These are phyloP conservation scores for Leccinellum luteum DNA, from an alignment of 768 basidiomycete species.

Conservation along the genomic window DNA sequence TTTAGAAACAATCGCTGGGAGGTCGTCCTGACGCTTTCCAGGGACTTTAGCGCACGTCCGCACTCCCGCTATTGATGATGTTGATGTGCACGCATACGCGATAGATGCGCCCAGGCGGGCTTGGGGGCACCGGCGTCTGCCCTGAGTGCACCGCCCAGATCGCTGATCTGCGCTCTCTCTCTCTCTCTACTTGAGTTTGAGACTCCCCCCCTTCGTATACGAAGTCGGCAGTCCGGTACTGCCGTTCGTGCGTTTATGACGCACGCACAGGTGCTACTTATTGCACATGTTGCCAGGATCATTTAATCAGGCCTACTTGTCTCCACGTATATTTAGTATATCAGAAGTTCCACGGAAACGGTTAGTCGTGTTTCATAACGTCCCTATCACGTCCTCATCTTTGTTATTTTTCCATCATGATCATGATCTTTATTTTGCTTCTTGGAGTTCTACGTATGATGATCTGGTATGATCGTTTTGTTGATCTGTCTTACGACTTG, in stretches of 20 bases:
- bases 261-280: constrained; percentile 3
- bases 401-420: neutral
- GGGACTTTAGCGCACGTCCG: constrained; percentile 23
- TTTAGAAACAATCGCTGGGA: constrained; percentile 39
- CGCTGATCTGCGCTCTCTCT: neutral
- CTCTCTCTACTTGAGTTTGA: neutral
- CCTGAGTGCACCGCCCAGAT: neutral
- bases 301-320: neutral
- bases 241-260: constrained; percentile 1
- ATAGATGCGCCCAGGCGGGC: neutral
- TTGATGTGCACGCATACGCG: neutral
- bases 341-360: constrained; percentile 9
- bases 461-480: neutral
- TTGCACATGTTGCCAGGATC: constrained; percentile 11
- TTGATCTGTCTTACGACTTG: constrained; percentile 2
- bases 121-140: neutral
- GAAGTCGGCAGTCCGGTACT: constrained; percentile 11
- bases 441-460: neutral
- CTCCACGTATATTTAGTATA: neutral
- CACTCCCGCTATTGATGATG: neutral
- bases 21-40: constrained; percentile 44
- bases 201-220: neutral
- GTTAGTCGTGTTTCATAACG: neutral
- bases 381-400: neutral
- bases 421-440: neutral